Evolutionary conservation across 169 alveolate species (phyloP), one percentile per base, ranked within the genome.

Genomic region (Amoebophrya sp.): DNA sequence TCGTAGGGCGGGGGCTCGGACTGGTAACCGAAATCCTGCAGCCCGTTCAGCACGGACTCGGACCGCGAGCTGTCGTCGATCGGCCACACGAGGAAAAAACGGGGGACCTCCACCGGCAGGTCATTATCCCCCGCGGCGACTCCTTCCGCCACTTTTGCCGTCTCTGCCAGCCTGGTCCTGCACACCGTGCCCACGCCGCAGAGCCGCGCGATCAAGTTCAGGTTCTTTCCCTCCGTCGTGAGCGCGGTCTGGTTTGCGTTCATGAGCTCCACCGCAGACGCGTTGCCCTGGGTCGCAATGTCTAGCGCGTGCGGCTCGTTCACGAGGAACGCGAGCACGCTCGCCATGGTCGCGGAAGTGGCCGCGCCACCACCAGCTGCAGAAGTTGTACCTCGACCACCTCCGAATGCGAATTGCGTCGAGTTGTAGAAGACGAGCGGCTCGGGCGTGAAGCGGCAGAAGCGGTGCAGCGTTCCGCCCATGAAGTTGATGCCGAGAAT

Each of bases 401-500:
- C n/a, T n/a, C n/a, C n/a, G n/a, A n/a, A n/a, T n/a, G n/a, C n/a
- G n/a, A n/a, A n/a, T n/a, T n/a, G n/a, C n/a, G n/a, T n/a, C n/a
- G n/a, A n/a, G n/a, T 58, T 29, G 78, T 58, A 58, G 78, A 58
- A 58, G 26, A 58, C 23, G 34, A 58, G 34, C 34, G 78, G 78
- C 34, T 58, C 78, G 38, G 78, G 78, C 34, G 78, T 58, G 34
- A 58, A 58, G 38, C 78, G 78, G 34, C 78, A 58, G 78, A 58
- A 58, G 78, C 78, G 78, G 34, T 58, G 78, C 29, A 58, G 34
- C 0, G 23, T 16, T 10, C 78, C 78, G 34, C 78, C 78, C 78
- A 58, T 1, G 23, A 58, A 58, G 34, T n/a, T 58, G 4, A 94
- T 42, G 31, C 96, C 96, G 23, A 94, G 88, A 42, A 95, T 94